Conservation (phyloP, 352 stramenopile genomes). For the Phytophthora vignae region DNA sequence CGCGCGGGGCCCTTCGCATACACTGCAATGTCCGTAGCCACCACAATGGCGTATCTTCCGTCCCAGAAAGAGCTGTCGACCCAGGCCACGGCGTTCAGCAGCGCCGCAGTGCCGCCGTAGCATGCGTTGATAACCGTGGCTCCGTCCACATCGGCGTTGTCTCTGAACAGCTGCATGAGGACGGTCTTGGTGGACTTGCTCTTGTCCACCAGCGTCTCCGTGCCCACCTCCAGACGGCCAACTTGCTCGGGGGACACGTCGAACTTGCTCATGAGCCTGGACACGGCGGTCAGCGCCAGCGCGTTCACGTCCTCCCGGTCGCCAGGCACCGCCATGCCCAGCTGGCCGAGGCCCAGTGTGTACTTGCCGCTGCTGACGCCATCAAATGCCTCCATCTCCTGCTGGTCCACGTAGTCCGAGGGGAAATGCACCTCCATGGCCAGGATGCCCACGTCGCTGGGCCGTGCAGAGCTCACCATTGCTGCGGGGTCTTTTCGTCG, state of each 20-base stretch:
- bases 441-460: slow-evolving; percentile 95
- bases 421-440: slow-evolving; percentile 98
- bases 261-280: slow-evolving; percentile 67
- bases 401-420: slow-evolving; percentile 93
- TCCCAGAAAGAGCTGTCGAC: slow-evolving; percentile 95
- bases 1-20: slow-evolving; percentile 94
- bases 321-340: slow-evolving; percentile 71
- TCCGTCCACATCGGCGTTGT: slow-evolving; percentile 78
- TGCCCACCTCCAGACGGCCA: slow-evolving; percentile 97
- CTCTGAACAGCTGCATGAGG: slow-evolving; percentile 78
- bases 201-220: slow-evolving; percentile 95
- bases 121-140: slow-evolving; percentile 97
- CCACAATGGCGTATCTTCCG: slow-evolving; percentile 95
- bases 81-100: slow-evolving; percentile 98
- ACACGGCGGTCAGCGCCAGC: slow-evolving; percentile 66
- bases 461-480: slow-evolving; percentile 40
- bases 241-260: slow-evolving; percentile 71
- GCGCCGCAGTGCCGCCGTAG: slow-evolving; percentile 97
- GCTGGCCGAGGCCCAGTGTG: slow-evolving; percentile 67
- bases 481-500: slow-evolving; percentile 5
- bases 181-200: slow-evolving; percentile 88
- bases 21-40: slow-evolving; percentile 96
- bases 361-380: slow-evolving; percentile 81
- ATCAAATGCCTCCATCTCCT: slow-evolving; percentile 94
- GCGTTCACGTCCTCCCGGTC: slow-evolving; percentile 83